These are phyloP conservation scores for Trichophaea hybrida DNA, from an alignment of 2,329 filamentous ascomycete species.

Conservation along the genomic window DNA sequence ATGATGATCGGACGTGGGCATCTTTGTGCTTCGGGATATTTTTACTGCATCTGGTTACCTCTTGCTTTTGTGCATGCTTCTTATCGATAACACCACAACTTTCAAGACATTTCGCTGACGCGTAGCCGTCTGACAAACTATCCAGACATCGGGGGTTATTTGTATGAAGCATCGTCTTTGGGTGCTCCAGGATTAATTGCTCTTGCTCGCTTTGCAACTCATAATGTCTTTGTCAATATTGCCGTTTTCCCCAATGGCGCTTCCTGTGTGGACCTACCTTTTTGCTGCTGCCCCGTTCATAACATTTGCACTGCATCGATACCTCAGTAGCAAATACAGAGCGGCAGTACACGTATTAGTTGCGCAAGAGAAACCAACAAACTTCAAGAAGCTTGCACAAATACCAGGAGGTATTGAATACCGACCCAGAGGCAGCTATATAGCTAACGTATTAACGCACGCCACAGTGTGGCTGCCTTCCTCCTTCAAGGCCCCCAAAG, in stretches of 20 bases:
- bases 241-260: background rate
- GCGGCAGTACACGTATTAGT: background rate
- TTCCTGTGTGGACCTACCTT: background rate
- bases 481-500: slow-evolving; percentile 46
- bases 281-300: background rate
- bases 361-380: background rate
- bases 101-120: background rate
- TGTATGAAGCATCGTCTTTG: too few relatives aligned
- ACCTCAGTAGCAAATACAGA: background rate
- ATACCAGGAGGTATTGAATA: background rate
- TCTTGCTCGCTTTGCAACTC: too few relatives aligned
- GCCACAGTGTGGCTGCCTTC: slow-evolving; percentile 38
- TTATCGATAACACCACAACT: background rate
- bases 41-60: background rate
- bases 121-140: too few relatives aligned
- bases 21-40: background rate
- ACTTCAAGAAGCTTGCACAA: background rate
- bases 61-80: background rate
- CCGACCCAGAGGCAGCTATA: background rate
- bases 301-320: background rate
- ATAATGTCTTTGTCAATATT: background rate
- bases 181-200: too few relatives aligned
- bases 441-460: background rate
- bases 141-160: too few relatives aligned
- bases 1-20: background rate